Evolutionary conservation across 2,329 filamentous ascomycete species (phyloP).

Genomic region (Colletotrichum sp.): DNA sequence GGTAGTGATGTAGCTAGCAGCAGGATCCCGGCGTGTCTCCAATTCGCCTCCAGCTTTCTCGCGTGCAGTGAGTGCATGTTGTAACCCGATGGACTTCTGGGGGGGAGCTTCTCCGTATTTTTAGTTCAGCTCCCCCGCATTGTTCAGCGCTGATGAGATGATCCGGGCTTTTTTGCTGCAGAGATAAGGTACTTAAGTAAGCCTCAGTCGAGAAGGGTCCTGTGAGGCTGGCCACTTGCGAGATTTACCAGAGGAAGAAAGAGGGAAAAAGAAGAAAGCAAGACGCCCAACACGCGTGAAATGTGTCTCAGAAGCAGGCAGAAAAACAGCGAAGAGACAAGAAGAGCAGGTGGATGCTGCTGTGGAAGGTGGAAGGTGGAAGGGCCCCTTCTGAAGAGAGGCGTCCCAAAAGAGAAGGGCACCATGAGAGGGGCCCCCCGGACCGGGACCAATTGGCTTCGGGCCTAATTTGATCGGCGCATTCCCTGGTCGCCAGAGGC

Average conservation of each 20-base stretch:
- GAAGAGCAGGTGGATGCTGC: background rate
- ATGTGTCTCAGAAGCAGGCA: background rate
- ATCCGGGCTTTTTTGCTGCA: background rate
- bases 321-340: background rate
- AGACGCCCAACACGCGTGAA: background rate
- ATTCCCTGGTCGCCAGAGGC: slow-evolving; percentile 2
- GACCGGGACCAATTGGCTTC: background rate
- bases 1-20: background rate
- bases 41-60: background rate
- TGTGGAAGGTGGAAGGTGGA: background rate
- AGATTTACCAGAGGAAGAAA: background rate
- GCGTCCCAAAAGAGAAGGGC: background rate
- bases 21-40: background rate
- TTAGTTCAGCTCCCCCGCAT: slow-evolving; percentile 9
- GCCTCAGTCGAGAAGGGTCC: background rate
- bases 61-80: background rate
- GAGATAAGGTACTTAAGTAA: background rate
- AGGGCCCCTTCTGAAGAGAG: background rate
- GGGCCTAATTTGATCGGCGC: slow-evolving; percentile 4
- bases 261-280: background rate
- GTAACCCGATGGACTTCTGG: background rate
- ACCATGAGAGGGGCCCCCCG: background rate
- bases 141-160: background rate
- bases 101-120: background rate
- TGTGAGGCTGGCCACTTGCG: background rate